Conservation (phyloP, 2,329 filamentous ascomycete genomes). For the Pseudogymnoascus sp. region DNA sequence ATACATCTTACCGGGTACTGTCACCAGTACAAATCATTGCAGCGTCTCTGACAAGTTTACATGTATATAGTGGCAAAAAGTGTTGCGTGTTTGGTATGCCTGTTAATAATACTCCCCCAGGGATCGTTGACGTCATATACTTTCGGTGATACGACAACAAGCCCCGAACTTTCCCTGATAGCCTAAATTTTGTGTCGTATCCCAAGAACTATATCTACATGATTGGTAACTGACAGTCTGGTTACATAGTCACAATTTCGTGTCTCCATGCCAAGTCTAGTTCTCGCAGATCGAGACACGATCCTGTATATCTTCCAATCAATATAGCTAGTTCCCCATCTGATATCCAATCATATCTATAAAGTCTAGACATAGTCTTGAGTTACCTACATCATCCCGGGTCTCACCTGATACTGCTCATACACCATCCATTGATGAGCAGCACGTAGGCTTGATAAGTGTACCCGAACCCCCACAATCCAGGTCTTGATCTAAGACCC, state of each 20-base stretch:
- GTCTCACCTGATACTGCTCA: neutral
- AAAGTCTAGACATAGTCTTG: constrained; percentile 6
- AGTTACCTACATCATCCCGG: constrained; percentile 2
- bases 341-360: neutral
- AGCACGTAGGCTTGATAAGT: neutral
- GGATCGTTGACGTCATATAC: constrained; percentile 5
- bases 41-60: neutral
- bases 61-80: neutral
- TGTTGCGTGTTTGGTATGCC: neutral
- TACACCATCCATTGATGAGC: neutral
- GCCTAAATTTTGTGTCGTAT: neutral
- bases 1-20: neutral
- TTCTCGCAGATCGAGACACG: neutral
- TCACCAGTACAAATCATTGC: neutral
- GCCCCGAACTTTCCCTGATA: neutral
- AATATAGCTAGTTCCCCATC: neutral
- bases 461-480: neutral
- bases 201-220: neutral
- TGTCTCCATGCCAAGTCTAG: neutral
- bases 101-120: neutral
- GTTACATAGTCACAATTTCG: constrained; percentile 1
- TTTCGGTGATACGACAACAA: neutral
- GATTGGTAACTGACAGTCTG: neutral
- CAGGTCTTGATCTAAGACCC: neutral
- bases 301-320: constrained; percentile 4